These are phyloP conservation scores for Globisporangium rhizosaccharum DNA, from an alignment of 352 stramenopile genomes.

Conservation along the genomic window DNA sequence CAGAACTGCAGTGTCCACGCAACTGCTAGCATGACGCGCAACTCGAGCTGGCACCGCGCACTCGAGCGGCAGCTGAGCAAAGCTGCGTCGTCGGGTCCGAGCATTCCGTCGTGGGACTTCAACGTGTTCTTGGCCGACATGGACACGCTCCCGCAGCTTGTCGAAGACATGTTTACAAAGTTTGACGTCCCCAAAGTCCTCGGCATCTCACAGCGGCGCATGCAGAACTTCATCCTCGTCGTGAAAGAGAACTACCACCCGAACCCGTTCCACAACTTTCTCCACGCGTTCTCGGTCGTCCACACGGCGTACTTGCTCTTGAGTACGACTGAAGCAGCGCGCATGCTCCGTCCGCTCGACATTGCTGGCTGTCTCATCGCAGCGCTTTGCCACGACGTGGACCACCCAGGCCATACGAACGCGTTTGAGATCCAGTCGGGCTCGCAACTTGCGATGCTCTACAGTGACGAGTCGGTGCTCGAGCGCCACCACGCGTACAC, in stretches of 20 bases:
- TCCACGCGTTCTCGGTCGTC: slow-evolving; percentile 86
- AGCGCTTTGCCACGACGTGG: slow-evolving; percentile 87
- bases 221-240: slow-evolving; percentile 78
- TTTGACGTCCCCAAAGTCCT: slow-evolving; percentile 65
- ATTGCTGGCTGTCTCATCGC: slow-evolving; percentile 82
- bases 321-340: slow-evolving; percentile 53
- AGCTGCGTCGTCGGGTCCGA: slow-evolving; percentile 6
- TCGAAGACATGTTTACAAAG: slow-evolving; percentile 76
- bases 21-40: not conserved
- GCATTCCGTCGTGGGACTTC: slow-evolving; percentile 64
- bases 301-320: slow-evolving; percentile 84
- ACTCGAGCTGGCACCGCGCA: slow-evolving; percentile 7
- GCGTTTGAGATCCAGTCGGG: slow-evolving; percentile 81
- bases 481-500: slow-evolving; percentile 87
- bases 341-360: slow-evolving; percentile 79
- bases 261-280: slow-evolving; percentile 91
- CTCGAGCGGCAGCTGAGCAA: slow-evolving; percentile 13
- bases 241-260: slow-evolving; percentile 83
- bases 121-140: slow-evolving; percentile 69
- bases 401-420: slow-evolving; percentile 89
- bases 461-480: slow-evolving; percentile 87
- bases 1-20: not conserved
- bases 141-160: slow-evolving; percentile 40
- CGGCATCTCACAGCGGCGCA: slow-evolving; percentile 39
- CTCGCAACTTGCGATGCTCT: slow-evolving; percentile 76